Base-by-base conservation (phyloP, 164 flowering plant species). In the Chimonanthus praecox region DNA sequence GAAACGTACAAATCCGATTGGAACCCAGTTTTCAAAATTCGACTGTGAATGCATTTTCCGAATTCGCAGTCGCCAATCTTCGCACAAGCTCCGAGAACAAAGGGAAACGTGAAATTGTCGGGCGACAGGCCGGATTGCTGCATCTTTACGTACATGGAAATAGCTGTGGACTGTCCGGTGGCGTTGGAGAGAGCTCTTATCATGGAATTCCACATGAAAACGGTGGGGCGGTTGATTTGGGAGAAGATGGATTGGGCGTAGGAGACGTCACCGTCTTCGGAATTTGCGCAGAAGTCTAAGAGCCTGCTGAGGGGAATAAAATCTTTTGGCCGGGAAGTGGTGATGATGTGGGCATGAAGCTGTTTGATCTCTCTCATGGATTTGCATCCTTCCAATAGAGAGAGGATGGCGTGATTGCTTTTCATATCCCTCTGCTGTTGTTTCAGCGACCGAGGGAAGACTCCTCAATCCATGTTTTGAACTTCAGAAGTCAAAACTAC, bases 201-300 rank as follows among this genome's bases (percentile, higher is more conserved):
- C 72, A 80, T 75, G 18, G 80, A 75, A 47, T 80, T 80, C 78
- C 80, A 80, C 51, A 80, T 80, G 71, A 74, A 77, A n/a, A 78
- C 72, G 46, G 66, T 77, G 6, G 80, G 83, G 16, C 20, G 76
- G 43, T 65, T 18, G 45, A 77, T 70, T 5, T 9, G 77, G 47
- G 67, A 45, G 61, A 80, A 80, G 66, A 80, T 18, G 4, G 76
- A 69, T 47, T 48, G 71, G 21, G 83, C 83, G 47, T 77, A 78
- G 21, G 60, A 18, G n/a, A 77, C 74, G 63, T 74, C 54, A 4
- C 70, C 71, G 9, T 70, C 44, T 7, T 75, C 69, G 20, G 78
- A 66, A 47, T 66, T 71, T 11, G 78, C 64, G 68, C 70, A 75
- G 73, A 80, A 78, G 71, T 78, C 76, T 7, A 80, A 20, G 43